Percentiles rank a stretch among this genome's conserved stretches.
Evolutionary conservation across 108 stramenopile genomes (phyloP).

Genomic region (Nitzschia sp.): DNA sequence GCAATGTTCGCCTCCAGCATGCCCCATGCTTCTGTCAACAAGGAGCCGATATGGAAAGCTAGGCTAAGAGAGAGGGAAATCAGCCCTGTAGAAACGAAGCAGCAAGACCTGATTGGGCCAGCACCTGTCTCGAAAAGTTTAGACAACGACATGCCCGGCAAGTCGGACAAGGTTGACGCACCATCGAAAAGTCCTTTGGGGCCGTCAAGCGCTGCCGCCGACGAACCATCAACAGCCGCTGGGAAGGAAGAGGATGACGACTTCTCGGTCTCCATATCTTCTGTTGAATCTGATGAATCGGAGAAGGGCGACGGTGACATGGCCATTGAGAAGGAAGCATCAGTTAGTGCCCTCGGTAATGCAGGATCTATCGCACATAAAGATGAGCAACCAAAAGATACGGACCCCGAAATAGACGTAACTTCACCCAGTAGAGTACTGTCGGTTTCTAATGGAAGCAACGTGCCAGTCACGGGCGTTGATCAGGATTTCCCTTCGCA

Average conservation of each 20-base stretch:
- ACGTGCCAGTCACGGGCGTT: too few species aligned
- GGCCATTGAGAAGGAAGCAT: too few species aligned
- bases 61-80: not conserved
- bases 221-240: not conserved
- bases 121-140: not conserved
- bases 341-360: too few species aligned
- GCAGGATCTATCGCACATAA: too few species aligned
- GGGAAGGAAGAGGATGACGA: slow-evolving; percentile 8
- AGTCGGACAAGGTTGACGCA: not conserved
- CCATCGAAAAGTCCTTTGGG: not conserved
- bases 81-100: not conserved
- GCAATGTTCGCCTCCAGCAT: slow-evolving; percentile 4
- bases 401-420: too few species aligned
- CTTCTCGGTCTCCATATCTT: slow-evolving; percentile 9
- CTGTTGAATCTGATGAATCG: slow-evolving; percentile 11
- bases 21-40: not conserved
- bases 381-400: too few species aligned
- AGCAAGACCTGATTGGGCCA: not conserved
- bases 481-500: too few species aligned
- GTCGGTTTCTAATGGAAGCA: too few species aligned
- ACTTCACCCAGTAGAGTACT: too few species aligned
- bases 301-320: not conserved
- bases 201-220: not conserved
- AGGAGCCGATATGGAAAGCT: not conserved
- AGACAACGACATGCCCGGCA: not conserved